These are phyloP conservation scores for Phytopythium oedochilum DNA, from an alignment of 352 stramenopile genomes.

Conservation along the genomic window DNA sequence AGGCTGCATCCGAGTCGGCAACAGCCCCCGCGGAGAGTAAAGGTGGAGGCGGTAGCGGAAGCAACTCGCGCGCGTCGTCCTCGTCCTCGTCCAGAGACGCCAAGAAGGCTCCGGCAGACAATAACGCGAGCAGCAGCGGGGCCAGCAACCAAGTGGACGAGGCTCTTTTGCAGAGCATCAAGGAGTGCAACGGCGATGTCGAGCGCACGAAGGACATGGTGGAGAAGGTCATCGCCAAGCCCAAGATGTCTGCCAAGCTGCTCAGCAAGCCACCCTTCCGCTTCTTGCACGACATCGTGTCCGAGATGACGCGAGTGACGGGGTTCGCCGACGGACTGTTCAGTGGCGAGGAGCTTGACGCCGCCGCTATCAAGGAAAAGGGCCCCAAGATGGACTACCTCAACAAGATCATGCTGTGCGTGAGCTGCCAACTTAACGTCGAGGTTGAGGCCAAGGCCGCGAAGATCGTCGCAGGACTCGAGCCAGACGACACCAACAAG, in stretches of 20 bases:
- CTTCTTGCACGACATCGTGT: conserved; percentile 85
- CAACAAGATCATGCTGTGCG: conserved; percentile 87
- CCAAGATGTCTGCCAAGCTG: conserved; percentile 83
- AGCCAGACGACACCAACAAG: conserved; percentile 92
- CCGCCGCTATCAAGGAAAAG: conserved; percentile 91
- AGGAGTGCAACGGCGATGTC: conserved; percentile 71
- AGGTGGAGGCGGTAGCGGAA: conserved; percentile 16
- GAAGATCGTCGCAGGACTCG: conserved; percentile 90
- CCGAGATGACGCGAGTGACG: conserved; percentile 71
- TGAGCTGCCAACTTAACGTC: conserved; percentile 86
- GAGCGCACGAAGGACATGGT: conserved; percentile 71
- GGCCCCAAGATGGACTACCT: conserved; percentile 90
- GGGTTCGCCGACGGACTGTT: conserved; percentile 86
- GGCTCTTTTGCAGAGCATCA: conserved; percentile 45
- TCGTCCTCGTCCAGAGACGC: conserved; percentile 18
- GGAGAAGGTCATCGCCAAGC: conserved; percentile 77
- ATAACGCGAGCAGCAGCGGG: conserved; percentile 19
- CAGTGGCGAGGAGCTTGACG: conserved; percentile 86
- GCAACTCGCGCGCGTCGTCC: conserved; percentile 15
- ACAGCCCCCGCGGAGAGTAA: conserved; percentile 25
- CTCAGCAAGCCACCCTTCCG: conserved; percentile 85
- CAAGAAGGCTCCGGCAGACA: conserved; percentile 29
- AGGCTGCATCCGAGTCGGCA: conserved; percentile 11
- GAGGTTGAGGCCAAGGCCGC: conserved; percentile 81
- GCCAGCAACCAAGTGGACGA: conserved; percentile 32